Evolutionary conservation across 2,329 filamentous ascomycete genomes (phyloP).

Genomic region (Chaetomium sp.): DNA sequence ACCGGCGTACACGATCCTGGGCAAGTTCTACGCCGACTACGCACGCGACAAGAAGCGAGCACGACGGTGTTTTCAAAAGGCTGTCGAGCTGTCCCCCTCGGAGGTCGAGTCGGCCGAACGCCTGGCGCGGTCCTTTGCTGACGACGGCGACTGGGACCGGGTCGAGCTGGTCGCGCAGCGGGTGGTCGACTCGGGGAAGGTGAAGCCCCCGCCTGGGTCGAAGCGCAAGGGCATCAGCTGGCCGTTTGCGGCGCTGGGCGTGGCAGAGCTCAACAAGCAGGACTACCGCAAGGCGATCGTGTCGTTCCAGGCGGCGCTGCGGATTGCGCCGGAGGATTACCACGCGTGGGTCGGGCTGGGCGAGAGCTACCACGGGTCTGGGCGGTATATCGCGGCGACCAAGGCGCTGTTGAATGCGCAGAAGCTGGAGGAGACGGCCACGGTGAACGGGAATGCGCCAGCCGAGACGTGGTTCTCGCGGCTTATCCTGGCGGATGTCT

Average conservation of each 20-base stretch:
- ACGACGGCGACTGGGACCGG: conserved; percentile 90
- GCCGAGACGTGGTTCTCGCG: conserved; percentile 89
- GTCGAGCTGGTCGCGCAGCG: conserved; percentile 89
- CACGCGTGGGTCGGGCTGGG: conserved; percentile 94
- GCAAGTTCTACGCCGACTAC: conserved; percentile 87
- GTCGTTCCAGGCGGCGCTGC: conserved; percentile 82
- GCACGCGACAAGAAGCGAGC: conserved; percentile 79
- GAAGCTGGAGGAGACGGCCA: conserved; percentile 55
- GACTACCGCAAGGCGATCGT: conserved; percentile 84
- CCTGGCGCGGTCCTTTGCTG: conserved; percentile 77
- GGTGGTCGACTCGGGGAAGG: conserved; percentile 90
- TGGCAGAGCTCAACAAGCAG: conserved; percentile 90
- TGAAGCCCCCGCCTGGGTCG: conserved; percentile 82
- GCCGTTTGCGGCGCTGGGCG: conserved; percentile 89
- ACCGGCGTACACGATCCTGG: conserved; percentile 84
- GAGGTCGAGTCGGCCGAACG: conserved; percentile 85
- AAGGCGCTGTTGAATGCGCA: conserved; percentile 86
- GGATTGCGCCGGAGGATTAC: conserved; percentile 79
- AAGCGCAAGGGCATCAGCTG: conserved; percentile 91
- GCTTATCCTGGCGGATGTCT: conserved; percentile 94
- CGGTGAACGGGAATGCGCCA: conserved; percentile 39
- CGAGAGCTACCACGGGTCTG: conserved; percentile 95
- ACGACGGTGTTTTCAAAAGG: conserved; percentile 91
- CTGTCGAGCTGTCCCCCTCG: conserved; percentile 81
- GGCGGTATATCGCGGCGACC: conserved; percentile 86